These are phyloP conservation scores for Tetraselmis chui DNA, from an alignment of 139 green algal species.

Conservation along the genomic window DNA sequence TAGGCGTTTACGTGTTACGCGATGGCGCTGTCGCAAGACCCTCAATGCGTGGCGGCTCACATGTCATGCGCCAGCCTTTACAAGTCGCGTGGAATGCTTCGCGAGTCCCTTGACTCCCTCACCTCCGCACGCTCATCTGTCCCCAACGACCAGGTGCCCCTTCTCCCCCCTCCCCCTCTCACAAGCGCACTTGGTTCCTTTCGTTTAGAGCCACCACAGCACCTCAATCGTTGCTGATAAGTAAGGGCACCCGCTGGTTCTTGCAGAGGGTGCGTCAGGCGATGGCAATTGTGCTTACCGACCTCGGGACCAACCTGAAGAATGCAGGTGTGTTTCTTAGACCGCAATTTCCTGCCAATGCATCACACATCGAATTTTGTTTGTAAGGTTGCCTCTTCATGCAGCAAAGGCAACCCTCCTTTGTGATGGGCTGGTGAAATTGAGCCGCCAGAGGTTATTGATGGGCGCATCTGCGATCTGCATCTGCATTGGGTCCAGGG, in stretches of 20 bases:
- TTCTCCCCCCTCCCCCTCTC: too few relatives aligned
- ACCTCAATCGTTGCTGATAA: not conserved
- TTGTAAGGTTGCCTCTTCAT: too few relatives aligned
- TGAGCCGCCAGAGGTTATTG: slow-evolving; percentile 1
- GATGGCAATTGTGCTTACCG: slow-evolving; percentile 73
- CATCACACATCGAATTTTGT: too few relatives aligned
- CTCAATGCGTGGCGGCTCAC: slow-evolving; percentile 37
- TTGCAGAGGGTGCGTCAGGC: slow-evolving; percentile 26
- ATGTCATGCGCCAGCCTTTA: slow-evolving; percentile 52
- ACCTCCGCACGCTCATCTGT: slow-evolving; percentile 18
- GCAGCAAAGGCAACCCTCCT: not conserved
- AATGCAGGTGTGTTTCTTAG: slow-evolving; percentile 36
- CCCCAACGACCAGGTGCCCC: slow-evolving; percentile 16
- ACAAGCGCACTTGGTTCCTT: too few relatives aligned
- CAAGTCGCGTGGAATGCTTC: slow-evolving; percentile 50
- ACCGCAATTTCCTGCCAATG: too few relatives aligned
- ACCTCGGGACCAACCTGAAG: slow-evolving; percentile 78
- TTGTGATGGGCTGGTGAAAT: not conserved
- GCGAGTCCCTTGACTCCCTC: slow-evolving; percentile 37
- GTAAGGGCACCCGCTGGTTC: not conserved
- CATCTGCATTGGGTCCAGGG: slow-evolving; percentile 4
- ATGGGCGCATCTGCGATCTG: not conserved
- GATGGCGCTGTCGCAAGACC: slow-evolving; percentile 34
- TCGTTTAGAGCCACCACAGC: not conserved
- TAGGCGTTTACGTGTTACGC: slow-evolving; percentile 65